These are phyloP conservation scores for Chlorella sp. DNA, from an alignment of 139 green algal species.

Conservation along the genomic window DNA sequence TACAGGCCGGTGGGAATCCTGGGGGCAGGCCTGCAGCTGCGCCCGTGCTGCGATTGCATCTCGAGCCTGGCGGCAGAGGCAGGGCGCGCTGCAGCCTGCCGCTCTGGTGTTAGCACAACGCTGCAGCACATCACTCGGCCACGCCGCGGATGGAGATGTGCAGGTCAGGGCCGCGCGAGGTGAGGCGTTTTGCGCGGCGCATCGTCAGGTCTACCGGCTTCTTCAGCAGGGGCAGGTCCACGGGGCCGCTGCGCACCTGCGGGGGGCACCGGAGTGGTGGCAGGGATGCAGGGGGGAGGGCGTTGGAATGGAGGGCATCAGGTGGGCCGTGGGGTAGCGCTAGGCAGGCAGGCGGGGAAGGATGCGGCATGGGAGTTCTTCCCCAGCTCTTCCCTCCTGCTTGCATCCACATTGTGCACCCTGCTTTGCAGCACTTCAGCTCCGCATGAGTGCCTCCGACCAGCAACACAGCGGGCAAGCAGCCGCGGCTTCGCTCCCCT, in stretches of 20 bases:
- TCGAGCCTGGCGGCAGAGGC: no score
- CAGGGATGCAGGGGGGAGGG: background rate
- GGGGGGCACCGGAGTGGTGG: background rate
- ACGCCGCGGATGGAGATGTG: conserved; percentile 25
- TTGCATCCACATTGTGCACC: no score
- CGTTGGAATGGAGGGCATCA: background rate
- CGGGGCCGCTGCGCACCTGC: conserved; percentile 25
- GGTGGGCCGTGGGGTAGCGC: background rate
- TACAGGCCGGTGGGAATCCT: no score
- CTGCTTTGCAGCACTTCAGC: no score
- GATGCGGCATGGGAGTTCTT: background rate
- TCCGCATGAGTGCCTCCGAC: no score
- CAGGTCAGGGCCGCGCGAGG: background rate
- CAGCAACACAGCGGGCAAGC: background rate
- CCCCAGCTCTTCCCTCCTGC: background rate
- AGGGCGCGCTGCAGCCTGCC: no score
- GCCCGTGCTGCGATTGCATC: no score
- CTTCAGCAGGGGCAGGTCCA: conserved; percentile 42
- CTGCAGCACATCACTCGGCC: no score
- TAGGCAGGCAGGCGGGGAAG: background rate
- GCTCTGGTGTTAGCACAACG: no score
- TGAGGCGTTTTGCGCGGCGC: conserved; percentile 10
- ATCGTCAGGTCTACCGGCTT: conserved; percentile 39
- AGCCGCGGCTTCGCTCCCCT: background rate
- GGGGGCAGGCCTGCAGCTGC: no score